These are phyloP conservation scores for Amaranthus tricolor DNA, from an alignment of 179 eudicot species.

Conservation along the genomic window DNA sequence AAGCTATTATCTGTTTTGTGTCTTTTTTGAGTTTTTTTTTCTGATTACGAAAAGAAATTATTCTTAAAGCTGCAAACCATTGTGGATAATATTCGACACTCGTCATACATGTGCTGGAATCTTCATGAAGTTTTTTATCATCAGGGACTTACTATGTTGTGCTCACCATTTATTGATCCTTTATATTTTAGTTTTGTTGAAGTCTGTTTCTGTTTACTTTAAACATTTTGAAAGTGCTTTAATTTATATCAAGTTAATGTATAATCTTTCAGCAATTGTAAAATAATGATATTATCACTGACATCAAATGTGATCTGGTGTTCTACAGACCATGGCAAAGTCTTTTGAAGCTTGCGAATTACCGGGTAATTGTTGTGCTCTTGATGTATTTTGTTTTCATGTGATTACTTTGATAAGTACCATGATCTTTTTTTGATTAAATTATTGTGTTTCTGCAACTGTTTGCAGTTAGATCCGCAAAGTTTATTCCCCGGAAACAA, in stretches of 20 bases:
- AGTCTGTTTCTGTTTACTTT: background rate
- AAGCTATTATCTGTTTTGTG: background rate
- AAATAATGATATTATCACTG: constrained; percentile 1
- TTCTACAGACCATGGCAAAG: constrained; percentile 71
- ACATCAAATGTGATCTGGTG: constrained; percentile 9
- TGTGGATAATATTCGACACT: too few species aligned
- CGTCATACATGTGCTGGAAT: background rate
- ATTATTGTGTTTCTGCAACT: background rate
- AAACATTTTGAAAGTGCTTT: background rate
- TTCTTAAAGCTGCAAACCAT: too few species aligned
- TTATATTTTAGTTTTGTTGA: background rate
- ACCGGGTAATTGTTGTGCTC: constrained; percentile 49
- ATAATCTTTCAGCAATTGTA: background rate
- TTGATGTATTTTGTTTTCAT: background rate
- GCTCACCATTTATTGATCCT: background rate
- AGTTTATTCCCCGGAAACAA: constrained; percentile 90
- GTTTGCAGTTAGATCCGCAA: constrained; percentile 88
- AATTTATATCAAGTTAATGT: background rate
- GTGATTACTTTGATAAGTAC: too few species aligned
- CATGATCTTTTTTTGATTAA: background rate
- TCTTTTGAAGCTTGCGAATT: constrained; percentile 89
- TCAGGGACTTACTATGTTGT: background rate
- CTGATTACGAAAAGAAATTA: too few species aligned
- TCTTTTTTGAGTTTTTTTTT: background rate
- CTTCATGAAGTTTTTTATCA: background rate